phyloP scores from a whole-genome alignment of 352 stramenopile genomes.

The Pythium aphanidermatum region DNA sequence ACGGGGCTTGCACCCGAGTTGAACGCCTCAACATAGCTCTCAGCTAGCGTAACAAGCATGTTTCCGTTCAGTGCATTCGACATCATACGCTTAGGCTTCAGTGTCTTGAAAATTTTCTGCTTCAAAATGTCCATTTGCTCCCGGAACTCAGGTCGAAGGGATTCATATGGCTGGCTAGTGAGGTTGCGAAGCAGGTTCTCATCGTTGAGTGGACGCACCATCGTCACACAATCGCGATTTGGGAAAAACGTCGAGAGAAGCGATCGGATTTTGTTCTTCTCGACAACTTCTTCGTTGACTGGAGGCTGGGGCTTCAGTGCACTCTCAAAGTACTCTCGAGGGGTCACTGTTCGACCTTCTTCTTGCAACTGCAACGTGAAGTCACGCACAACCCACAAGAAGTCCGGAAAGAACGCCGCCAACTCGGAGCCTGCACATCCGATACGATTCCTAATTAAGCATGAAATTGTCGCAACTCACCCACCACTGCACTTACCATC shows the following conservation, averaged over 20 bases:
- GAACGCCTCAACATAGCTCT: conserved; percentile 62
- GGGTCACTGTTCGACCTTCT: conserved; percentile 43
- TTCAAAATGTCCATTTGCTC: conserved; percentile 56
- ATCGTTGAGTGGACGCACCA: conserved; percentile 69
- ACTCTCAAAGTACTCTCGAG: conserved; percentile 68
- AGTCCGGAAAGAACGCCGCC: conserved; percentile 56
- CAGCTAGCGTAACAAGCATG: conserved; percentile 61
- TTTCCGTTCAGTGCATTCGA: conserved; percentile 46
- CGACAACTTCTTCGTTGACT: conserved; percentile 35
- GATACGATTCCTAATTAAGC: background rate
- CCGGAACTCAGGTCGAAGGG: conserved; percentile 52
- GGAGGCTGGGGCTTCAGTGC: conserved; percentile 53
- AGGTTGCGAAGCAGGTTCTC: conserved; percentile 50
- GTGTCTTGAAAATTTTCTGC: conserved; percentile 39
- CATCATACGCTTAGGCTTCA: conserved; percentile 66
- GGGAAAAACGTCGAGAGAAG: conserved; percentile 65
- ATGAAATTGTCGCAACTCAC: too few species aligned
- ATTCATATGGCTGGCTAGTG: conserved; percentile 46
- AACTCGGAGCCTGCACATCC: conserved; percentile 22
- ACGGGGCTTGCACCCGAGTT: conserved; percentile 66
- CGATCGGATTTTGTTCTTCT: conserved; percentile 60
- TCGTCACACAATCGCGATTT: conserved; percentile 67
- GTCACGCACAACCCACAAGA: conserved; percentile 76
- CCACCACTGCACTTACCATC: too few species aligned
- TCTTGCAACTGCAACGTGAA: conserved; percentile 68